Evolutionary conservation across 1,284 basidiomycete species (phyloP).

Genomic region (Inonotus hispidus): DNA sequence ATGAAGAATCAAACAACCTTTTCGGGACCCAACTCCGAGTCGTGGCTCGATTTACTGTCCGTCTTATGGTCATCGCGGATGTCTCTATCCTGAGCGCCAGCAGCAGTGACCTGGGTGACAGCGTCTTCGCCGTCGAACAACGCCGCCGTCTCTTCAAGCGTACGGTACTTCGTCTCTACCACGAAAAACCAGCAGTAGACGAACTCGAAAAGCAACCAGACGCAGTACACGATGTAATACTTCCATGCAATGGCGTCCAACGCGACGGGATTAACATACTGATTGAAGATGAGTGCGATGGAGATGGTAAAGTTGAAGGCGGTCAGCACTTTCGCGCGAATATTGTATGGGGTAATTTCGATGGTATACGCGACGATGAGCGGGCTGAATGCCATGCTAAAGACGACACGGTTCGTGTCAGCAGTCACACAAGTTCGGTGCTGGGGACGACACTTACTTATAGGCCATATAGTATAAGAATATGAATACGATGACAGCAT

Average conservation of each 20-base stretch:
- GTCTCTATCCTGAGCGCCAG: neutral
- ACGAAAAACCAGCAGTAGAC: slow-evolving; percentile 37
- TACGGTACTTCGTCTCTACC: slow-evolving; percentile 39
- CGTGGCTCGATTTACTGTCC: slow-evolving; percentile 1
- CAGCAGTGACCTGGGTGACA: slow-evolving; percentile 25
- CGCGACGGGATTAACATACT: slow-evolving; percentile 43
- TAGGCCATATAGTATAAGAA: slow-evolving; percentile 41
- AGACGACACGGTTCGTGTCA: neutral
- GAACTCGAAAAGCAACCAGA: slow-evolving; percentile 34
- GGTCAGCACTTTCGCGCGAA: slow-evolving; percentile 59
- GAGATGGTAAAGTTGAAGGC: slow-evolving; percentile 49
- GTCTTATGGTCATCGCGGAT: slow-evolving; percentile 8
- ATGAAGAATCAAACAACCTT: neutral
- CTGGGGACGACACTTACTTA: slow-evolving; percentile 26
- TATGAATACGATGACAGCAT: slow-evolving; percentile 46
- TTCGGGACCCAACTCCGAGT: neutral
- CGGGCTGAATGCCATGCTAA: slow-evolving; percentile 46
- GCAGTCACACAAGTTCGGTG: neutral
- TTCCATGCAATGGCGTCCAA: slow-evolving; percentile 33
- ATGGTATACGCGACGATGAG: slow-evolving; percentile 53
- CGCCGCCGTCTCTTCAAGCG: slow-evolving; percentile 35
- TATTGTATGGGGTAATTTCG: slow-evolving; percentile 50
- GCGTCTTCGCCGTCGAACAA: slow-evolving; percentile 33
- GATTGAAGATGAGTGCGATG: slow-evolving; percentile 54
- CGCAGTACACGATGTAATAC: slow-evolving; percentile 42